Conservation (phyloP, 2,329 filamentous ascomycete species). For the Claviceps quebecensis region DNA sequence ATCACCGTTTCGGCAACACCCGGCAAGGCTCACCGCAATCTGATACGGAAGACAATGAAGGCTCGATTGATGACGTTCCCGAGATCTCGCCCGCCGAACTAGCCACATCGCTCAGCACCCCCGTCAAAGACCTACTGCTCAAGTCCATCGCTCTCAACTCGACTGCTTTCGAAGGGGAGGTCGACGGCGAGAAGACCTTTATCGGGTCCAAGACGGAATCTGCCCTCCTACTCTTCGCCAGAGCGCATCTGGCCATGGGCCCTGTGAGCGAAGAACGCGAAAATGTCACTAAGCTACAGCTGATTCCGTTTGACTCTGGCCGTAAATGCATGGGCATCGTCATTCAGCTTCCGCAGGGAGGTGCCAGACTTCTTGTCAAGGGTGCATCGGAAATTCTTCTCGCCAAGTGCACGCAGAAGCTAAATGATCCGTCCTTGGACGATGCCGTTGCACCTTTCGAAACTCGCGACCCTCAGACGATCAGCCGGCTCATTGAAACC, state of each 20-base stretch:
- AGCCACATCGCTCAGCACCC: constrained; percentile 27
- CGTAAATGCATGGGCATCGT: constrained; percentile 60
- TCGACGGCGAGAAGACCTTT: constrained; percentile 51
- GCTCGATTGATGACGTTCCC: constrained; percentile 15
- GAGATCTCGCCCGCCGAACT: constrained; percentile 33
- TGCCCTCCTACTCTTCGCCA: constrained; percentile 55
- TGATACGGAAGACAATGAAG: constrained; percentile 13
- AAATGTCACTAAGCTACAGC: constrained; percentile 43
- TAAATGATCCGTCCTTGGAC: constrained; percentile 34
- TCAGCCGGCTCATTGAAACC: constrained; percentile 56
- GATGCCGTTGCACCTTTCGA: constrained; percentile 30
- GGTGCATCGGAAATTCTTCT: constrained; percentile 53
- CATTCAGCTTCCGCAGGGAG: constrained; percentile 34
- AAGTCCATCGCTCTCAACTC: constrained; percentile 53
- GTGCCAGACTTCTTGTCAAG: constrained; percentile 45
- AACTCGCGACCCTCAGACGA: constrained; percentile 36
- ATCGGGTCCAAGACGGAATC: constrained; percentile 71
- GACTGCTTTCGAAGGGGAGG: constrained; percentile 62
- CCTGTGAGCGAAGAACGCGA: constrained; percentile 50
- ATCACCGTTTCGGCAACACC: constrained; percentile 37
- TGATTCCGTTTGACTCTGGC: constrained; percentile 63
- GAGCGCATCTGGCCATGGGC: constrained; percentile 52
- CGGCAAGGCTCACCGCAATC: constrained; percentile 11
- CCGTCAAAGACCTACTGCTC: constrained; percentile 38
- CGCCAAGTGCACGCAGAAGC: constrained; percentile 36